Base-by-base conservation (phyloP, 2,329 filamentous ascomycete genomes). In the Colletotrichum tofieldiae region DNA sequence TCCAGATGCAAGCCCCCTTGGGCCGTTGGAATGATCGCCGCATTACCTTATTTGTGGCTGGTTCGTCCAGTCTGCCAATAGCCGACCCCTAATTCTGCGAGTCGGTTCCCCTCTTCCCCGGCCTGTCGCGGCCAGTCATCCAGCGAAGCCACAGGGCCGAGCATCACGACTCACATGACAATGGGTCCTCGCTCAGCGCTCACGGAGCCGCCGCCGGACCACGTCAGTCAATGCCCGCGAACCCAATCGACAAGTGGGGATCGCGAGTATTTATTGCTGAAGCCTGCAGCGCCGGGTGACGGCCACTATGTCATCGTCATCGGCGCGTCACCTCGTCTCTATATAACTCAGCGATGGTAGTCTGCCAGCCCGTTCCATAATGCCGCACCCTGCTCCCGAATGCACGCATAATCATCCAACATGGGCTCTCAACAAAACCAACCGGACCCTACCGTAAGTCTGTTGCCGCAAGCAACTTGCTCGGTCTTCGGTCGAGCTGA, bases 11-110 rank as follows among this genome's bases (percentile, higher is more conserved):
- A 20, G n/a, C n/a, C 11, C 11, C 58, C 59, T 61, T 39, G 29
- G 45, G 45, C 59, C 47, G 60, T 51, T 63, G 60, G 55, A 52
- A 52, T 51, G 60, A 63, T 63, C 58, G 58, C 58, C 29, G 58
- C 43, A n/a, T 32, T 52, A 41, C 60, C 60, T 63, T 63, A 51
- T 20, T 41, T 52, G 47, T 51, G 60, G 60, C 60, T 41, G 60
- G 49, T 63, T 39, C 60, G 47, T 52, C 60, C 35, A 45, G 12
- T 52, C 41, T 41, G 35, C 35, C 35, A 29, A 52, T 63, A 26
- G 37, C 32, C 32, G 23, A n/a, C 5, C 16, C 35, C 47, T 9
- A 16, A 37, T 29, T n/a, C 23, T 39, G 32, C 26, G 5, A 37
- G 26, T 41, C 43, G 32, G 60, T 2, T 4, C 26, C 16, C 47